These are phyloP conservation scores for Persicaria maculosa DNA, from an alignment of 148 eudicot species.

Conservation along the genomic window DNA sequence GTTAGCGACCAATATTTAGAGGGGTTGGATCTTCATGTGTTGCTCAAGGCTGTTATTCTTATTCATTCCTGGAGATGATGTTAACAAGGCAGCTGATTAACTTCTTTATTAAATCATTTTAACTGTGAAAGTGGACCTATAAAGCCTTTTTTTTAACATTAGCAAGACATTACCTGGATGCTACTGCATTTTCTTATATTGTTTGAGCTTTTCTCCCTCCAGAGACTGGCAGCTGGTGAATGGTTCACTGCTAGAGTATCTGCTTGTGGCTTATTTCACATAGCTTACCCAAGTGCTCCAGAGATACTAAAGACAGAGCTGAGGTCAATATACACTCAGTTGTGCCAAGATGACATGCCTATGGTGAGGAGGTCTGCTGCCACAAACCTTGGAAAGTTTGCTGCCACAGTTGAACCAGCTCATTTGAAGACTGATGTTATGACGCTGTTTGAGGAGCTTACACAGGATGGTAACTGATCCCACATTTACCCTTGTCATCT, in stretches of 20 bases:
- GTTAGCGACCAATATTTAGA: neutral
- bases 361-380: slow-evolving; percentile 68
- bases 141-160: neutral
- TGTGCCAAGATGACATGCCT: slow-evolving; percentile 75
- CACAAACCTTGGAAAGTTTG: slow-evolving; percentile 52
- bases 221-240: slow-evolving; percentile 66
- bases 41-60: neutral
- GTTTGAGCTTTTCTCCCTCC: neutral
- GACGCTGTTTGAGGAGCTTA: slow-evolving; percentile 56
- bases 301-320: slow-evolving; percentile 42
- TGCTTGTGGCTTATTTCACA: slow-evolving; percentile 54
- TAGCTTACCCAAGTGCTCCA: slow-evolving; percentile 56
- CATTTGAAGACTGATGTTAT: slow-evolving; percentile 46
- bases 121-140: neutral
- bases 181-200: neutral
- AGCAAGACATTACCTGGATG: neutral
- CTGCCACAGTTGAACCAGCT: slow-evolving; percentile 54
- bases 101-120: neutral
- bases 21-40: neutral
- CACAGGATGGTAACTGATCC: slow-evolving; percentile 45
- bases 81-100: neutral
- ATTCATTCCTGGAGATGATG: neutral
- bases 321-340: slow-evolving; percentile 44
- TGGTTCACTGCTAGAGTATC: slow-evolving; percentile 70
- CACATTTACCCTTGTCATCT: neutral